Base-by-base conservation (phyloP, 2,329 filamentous ascomycete species). In the Colletotrichum musae region DNA sequence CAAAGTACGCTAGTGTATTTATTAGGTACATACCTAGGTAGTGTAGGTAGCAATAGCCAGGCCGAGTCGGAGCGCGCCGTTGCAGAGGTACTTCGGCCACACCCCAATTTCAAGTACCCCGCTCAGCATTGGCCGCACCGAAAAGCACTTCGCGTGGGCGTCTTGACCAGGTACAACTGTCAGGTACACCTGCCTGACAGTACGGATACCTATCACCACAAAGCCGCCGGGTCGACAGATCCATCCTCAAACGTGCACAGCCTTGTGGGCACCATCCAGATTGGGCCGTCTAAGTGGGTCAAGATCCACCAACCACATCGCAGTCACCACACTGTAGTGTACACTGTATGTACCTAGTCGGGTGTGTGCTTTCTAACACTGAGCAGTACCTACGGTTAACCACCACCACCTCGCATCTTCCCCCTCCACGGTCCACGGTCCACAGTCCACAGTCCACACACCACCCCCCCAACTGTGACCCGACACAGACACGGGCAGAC, bases 181-280 rank as follows among this genome's bases (percentile, higher is more conserved):
- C 32, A 65, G 48, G 65, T 68, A 68, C 64, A 21, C 10, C 36
- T 41, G 52, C 56, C 50, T 69, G 21, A 39, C 43, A 56, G 13
- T 28, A 18, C 18, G 18, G 18, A 18, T 18, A 16, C 50, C 45
- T 24, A 16, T 45, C 45, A 62, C 26, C 47, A 51, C 21, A 51
- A 71, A 67, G 54, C n/a, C 54, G 56, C 65, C 61, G 26, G 52
- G 56, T 65, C 57, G 57, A 71, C 57, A 70, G 48, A 58, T 69
- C 56, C 59, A 70, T 71, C 65, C 70, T 71, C 70, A 72, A 72
- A 72, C 71, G 71, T 71, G 71, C 71, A 72, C 71, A 72, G 71
- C 70, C 71, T 72, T 71, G 70, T 71, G 71, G 70, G 61, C 54
- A 71, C 68, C 45, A 66, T n/a, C 47, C 52, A 67, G 61, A 70